Base-by-base conservation (phyloP, 2,329 filamentous ascomycete species). In the Cryphonectria naterciae region DNA sequence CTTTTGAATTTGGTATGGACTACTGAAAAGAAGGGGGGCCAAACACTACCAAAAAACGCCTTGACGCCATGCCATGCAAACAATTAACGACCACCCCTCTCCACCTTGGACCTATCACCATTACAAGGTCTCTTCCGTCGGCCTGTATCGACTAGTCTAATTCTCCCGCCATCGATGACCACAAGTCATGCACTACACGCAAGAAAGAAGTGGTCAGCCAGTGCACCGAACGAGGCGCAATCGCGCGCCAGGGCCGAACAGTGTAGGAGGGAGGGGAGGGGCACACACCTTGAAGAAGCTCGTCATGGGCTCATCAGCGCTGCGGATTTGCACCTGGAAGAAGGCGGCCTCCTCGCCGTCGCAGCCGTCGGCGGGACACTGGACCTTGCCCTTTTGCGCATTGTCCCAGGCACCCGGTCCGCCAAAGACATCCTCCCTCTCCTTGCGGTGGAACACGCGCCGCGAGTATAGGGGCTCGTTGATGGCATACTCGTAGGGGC, bases 261-360 rank as follows among this genome's bases (percentile, higher is more conserved):
- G 6, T 39, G 8, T 2, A 39, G 10, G 2, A 11, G 8, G 10
- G 11, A 17, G 64, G 49, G 10, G 11, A 17, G 64, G 49, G 13
- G 49, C 35, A 74, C 79, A 61, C 78, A 93, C 92, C 88, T 94
- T 96, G 83, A 92, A 97, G 82, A 98, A 98, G 72, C 91, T 95
- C 75, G 96, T 99, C 93, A 97, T 98, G 72, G 96, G 96, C 86
- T 99, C 96, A 83, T 99, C 96, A 67, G 96, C 96, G 85, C 94
- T 97, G 76, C 96, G 91, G 83, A 98, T 98, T 87, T 99, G 96
- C 76, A 98, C 90, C 85, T 97, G 94, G 85, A 95, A 97, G 85
- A 95, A 98, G 74, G 95, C 97, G 4, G 96, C 96, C 83, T 94
- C 90, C 72, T 89, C 87, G 74, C 94, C 94, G 78, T 93, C 87